These are phyloP conservation scores for Diaporthe sp. DNA, from an alignment of 2,329 filamentous ascomycete species.

Conservation along the genomic window DNA sequence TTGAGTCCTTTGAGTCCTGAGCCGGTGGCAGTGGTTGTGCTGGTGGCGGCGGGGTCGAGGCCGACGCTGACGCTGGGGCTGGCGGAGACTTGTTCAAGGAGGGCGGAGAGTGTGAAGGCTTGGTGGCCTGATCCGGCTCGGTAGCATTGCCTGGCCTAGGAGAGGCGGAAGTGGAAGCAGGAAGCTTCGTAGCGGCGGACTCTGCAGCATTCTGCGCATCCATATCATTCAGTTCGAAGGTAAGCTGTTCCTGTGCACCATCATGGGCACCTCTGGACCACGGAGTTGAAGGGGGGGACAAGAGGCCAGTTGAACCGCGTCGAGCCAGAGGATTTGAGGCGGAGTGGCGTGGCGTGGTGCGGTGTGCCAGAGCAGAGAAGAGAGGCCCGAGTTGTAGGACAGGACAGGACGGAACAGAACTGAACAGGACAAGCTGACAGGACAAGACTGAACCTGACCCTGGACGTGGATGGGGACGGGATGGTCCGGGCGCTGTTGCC, in stretches of 20 bases:
- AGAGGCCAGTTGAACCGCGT: constrained; percentile 42
- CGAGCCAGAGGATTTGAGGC: constrained; percentile 8
- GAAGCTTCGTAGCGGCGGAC: constrained; percentile 72
- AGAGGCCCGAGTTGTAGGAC: background rate
- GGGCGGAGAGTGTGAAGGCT: constrained; percentile 44
- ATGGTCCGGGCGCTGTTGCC: constrained; percentile 32
- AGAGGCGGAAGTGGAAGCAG: constrained; percentile 51
- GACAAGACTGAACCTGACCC: constrained; percentile 11
- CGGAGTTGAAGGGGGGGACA: constrained; percentile 45
- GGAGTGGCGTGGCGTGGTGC: constrained; percentile 9
- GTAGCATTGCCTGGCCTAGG: constrained; percentile 33
- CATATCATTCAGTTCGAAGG: constrained; percentile 74
- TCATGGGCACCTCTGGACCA: constrained; percentile 65
- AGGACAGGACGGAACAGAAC: constrained; percentile 8
- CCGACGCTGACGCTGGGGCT: constrained; percentile 44
- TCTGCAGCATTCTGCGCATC: constrained; percentile 78
- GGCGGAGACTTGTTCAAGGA: constrained; percentile 47
- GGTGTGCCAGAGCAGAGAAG: constrained; percentile 14
- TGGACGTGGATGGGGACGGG: constrained; percentile 15
- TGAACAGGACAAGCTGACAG: constrained; percentile 1
- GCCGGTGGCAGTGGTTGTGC: background rate
- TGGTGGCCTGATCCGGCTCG: constrained; percentile 53
- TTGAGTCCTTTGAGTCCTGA: constrained; percentile 33
- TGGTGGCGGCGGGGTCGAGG: constrained; percentile 31
- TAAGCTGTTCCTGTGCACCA: constrained; percentile 68